phyloP scores from a whole-genome alignment of 225 moss, liverwort and hornwort genomes.

The Pleurozium schreberi region DNA sequence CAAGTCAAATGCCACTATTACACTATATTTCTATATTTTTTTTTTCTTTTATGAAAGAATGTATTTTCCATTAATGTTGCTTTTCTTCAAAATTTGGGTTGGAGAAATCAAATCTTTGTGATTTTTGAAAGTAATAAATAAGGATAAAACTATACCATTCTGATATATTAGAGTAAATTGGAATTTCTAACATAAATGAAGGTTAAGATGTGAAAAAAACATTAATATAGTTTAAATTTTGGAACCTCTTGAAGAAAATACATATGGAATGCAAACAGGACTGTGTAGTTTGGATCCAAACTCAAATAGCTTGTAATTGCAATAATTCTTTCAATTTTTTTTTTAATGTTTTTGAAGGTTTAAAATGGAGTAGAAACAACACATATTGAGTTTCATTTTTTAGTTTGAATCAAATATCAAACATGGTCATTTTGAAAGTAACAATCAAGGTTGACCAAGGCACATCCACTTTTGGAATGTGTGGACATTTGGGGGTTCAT shows the following conservation, averaged over 20 bases:
- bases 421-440: neutral
- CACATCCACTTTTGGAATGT: neutral
- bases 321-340: neutral
- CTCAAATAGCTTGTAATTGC: neutral
- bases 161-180: neutral
- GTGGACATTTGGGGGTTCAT: neutral
- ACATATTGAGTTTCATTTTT: neutral
- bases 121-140: neutral
- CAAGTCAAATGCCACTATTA: neutral
- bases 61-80: neutral
- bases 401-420: neutral
- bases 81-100: too few relatives aligned
- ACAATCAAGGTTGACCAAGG: neutral
- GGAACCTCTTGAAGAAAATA: neutral
- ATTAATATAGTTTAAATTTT: neutral
- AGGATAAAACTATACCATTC: too few relatives aligned
- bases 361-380: neutral
- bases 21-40: too few relatives aligned
- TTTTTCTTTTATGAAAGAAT: too few relatives aligned
- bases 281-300: neutral
- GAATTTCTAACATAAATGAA: neutral
- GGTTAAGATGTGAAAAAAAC: neutral
- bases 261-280: neutral
- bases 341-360: fast-evolving
- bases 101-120: too few relatives aligned